Base-by-base conservation (phyloP, 768 basidiomycete species). In the Zangia roseola region DNA sequence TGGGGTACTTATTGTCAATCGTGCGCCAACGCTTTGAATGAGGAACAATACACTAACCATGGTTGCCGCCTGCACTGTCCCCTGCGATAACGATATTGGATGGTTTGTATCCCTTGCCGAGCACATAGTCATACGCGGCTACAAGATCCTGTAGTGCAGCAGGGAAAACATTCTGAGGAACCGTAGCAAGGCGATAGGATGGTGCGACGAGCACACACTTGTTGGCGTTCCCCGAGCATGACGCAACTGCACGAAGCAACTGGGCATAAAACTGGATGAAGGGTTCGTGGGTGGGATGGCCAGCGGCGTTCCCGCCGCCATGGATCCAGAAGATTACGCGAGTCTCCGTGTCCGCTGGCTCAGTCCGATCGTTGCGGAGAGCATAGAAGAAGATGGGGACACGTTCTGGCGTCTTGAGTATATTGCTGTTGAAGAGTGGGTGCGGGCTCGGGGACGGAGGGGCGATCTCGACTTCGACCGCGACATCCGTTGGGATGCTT, bases 1-100 rank as follows among this genome's bases (percentile, higher is more conserved):
- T 1, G n/a, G 28, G 13, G 5, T 6, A 31, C 14, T 31, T 5
- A n/a, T n/a, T n/a, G n/a, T 31, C 8, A 1, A 6, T 9, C 1
- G 6, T 7, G 21, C n/a, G 16, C 40, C 31, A 38, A 17, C 13
- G 12, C 12, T 10, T 8, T 19, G 24, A 8, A 16, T 7, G 21
- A n/a, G 2, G 21, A 5, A 10, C 7, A 13, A 9, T 19, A 10
- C 23, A 37, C 46, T 19, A 7, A 59, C 53, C 57, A 1, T 45
- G 43, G 10, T 55, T 59, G 4, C 57, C 57, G 5, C 57, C 58
- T 10, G 57, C 57, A 14, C 58, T 59, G 21, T 59, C 57, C 2
- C 57, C 57, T 4, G 52, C 38, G 30, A 58, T 26, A 16, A 28
- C 31, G 28, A 58, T 50, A 9, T 55, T 58, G 3, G 45, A 38